phyloP scores from a whole-genome alignment of 176 grass and related monocot species.

The Triticum turgidum region DNA sequence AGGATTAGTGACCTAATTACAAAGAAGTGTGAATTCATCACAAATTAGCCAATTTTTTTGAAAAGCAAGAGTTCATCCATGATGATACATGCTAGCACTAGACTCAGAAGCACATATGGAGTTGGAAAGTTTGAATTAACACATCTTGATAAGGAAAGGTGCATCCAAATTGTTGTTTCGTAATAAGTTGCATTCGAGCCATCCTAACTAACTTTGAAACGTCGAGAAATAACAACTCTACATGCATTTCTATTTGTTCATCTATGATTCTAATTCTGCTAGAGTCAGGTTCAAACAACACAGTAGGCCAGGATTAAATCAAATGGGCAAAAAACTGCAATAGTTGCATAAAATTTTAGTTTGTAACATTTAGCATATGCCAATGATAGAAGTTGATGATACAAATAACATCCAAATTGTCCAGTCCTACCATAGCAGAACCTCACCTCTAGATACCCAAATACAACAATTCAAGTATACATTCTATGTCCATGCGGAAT shows the following conservation, averaged over 20 bases:
- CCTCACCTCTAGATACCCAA: neutral
- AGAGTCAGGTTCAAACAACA: neutral
- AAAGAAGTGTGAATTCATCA: too few relatives aligned
- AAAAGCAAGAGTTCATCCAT: too few relatives aligned
- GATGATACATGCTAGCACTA: too few relatives aligned
- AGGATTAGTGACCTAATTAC: too few relatives aligned
- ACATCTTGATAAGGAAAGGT: neutral
- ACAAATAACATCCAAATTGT: neutral
- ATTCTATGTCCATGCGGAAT: neutral
- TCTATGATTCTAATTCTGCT: neutral
- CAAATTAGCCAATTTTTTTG: too few relatives aligned
- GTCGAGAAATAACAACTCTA: neutral
- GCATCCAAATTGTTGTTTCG: neutral
- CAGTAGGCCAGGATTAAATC: neutral
- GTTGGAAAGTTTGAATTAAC: too few relatives aligned
- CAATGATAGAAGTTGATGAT: neutral
- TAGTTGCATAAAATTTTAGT: neutral
- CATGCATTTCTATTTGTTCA: neutral
- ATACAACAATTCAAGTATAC: neutral
- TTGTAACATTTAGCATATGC: neutral
- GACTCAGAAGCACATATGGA: too few relatives aligned
- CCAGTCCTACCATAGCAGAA: too few relatives aligned
- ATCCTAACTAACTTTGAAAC: neutral
- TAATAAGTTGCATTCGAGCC: neutral
- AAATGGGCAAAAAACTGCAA: neutral